Evolutionary conservation across 768 basidiomycete genomes (phyloP).

Genomic region (Lyophyllum atratum): DNA sequence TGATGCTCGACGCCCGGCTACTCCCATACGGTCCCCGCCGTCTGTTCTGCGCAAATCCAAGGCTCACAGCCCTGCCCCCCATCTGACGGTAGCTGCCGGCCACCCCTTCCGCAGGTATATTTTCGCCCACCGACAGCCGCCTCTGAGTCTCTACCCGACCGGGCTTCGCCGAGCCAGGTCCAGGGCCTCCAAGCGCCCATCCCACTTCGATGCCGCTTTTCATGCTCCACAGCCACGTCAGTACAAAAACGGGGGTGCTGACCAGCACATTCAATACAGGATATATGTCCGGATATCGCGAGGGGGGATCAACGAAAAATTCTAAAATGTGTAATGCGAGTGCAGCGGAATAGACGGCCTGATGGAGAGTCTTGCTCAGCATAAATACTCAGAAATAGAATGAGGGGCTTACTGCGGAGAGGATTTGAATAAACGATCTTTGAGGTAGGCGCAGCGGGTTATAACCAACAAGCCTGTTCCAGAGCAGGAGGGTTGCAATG

Average conservation of each 20-base stretch:
- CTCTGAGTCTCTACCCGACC: background rate
- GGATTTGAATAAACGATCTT: conserved; percentile 50
- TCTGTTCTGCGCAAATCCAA: conserved; percentile 8
- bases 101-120: background rate
- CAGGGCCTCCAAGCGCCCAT: conserved; percentile 75
- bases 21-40: conserved; percentile 7
- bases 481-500: conserved; percentile 62
- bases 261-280: conserved; percentile 83
- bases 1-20: conserved; percentile 12
- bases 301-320: conserved; percentile 58
- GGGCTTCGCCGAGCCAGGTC: conserved; percentile 9
- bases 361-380: conserved; percentile 8
- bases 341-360: conserved; percentile 60
- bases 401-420: conserved; percentile 50
- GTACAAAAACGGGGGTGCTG: conserved; percentile 75
- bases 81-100: conserved; percentile 16
- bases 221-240: conserved; percentile 91
- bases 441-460: conserved; percentile 56
- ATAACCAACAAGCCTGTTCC: conserved; percentile 84
- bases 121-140: conserved; percentile 8
- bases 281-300: conserved; percentile 83
- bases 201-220: conserved; percentile 75
- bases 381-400: background rate
- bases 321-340: conserved; percentile 66
- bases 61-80: conserved; percentile 25